Base-by-base conservation (phyloP, 2,329 filamentous ascomycete genomes). In the Waltergamsia citrina region DNA sequence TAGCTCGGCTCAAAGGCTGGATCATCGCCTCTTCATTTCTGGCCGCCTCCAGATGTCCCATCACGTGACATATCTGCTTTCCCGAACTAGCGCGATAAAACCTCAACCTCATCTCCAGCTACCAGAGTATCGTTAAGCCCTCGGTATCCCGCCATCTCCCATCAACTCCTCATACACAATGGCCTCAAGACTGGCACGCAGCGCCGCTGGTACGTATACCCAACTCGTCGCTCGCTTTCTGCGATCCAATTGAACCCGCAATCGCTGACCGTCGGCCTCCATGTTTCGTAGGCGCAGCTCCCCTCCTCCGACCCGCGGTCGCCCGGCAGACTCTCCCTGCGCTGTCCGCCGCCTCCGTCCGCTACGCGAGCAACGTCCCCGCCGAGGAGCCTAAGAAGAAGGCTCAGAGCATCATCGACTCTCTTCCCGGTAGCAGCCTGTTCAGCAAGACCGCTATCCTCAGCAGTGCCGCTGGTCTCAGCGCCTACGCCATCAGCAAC, bases 391-490 rank as follows among this genome's bases (percentile, higher is more conserved):
- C 93, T 59, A 88, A 94, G 75, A 85, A 84, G 71, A 94, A 94
- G 78, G 92, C 92, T 40, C 84, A 93, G 70, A 94, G 87, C 45
- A 84, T 98, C 64, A 71, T 98, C 56, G 87, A 98, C 54, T 71
- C 88, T 44, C 76, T 98, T 35, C 92, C 92, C 54, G 92, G 93
- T 52, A 94, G 77, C 76, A 90, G 75, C 57, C 71, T 95, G 46
- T 69, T 94, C 58, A 93, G 86, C 65, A 98, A 98, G 81, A 87
- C 86, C 50, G 92, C 92, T 55, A 90, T 95, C 59, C 82, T 98
- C 54, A 96, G 90, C 57, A 88, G 86, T 52, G 81, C 82, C 46
- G 85, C 92, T 54, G 90, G 84, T 67, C 66, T 94, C 51, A 88
- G 85, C 54, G 76, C 94, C 62, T 94, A 92, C 59, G 92, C 87